Base-by-base conservation (phyloP, 1,284 basidiomycete genomes). In the Ceratobasidium theobromae region DNA sequence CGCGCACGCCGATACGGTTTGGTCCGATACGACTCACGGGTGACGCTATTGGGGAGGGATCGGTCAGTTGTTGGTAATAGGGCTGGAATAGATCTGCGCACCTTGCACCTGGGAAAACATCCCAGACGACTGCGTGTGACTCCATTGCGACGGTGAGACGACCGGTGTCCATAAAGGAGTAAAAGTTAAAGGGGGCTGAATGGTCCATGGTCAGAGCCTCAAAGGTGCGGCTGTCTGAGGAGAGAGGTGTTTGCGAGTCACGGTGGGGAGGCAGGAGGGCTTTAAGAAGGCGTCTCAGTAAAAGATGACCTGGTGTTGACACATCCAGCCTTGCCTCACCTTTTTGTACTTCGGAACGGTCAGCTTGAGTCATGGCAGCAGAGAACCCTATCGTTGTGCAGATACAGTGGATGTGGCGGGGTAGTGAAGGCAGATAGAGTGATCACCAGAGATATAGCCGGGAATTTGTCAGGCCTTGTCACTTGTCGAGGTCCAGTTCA, bases 41-140 rank as follows among this genome's bases (percentile, higher is more conserved):
- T 62, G 33, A 62, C 48, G 35, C 58, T 62, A 27, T 48, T 62
- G 18, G 25, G 16, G 8, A 27, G 18, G 6, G 8, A 28, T 11
- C 23, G 23, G 53, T 41, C 27, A 55, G 27, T 40, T 12, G 35
- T 11, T 16, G 23, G 6, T 30, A 33, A 28, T 40, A 12, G 28
- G 32, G 53, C 11, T 27, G 53, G 23, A 27, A 41, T 23, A 35
- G 33, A 28, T 25, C 11, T 41, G 8, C 58, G 32, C 25, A 62
- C 58, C 58, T 62, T 14, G 58, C 18, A 27, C 58, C 58, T 5
- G 58, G 58, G 30, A 51, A 62, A 25, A 62, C 58, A 35, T 62
- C 58, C 58, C 58, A 62, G 23, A 62, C 46, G 18, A 51, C 58
- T 14, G 58, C 58, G 23, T 62, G 58, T 21, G 58, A 62, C 46